Evolutionary conservation across 352 stramenopile genomes (phyloP).

Genomic region (Pythium biforme): DNA sequence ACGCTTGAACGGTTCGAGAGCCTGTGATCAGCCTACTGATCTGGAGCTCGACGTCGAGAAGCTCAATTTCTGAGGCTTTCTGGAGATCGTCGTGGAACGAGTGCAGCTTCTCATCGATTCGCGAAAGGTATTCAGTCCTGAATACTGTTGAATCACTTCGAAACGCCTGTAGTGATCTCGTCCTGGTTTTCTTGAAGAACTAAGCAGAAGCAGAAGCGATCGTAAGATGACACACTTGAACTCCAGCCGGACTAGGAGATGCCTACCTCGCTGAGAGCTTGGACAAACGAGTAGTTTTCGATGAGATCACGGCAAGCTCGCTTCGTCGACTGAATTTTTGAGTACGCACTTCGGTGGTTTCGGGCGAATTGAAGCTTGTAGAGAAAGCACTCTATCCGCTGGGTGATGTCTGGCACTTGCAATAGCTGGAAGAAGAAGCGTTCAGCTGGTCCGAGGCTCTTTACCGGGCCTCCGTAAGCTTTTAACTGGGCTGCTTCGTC

Average conservation of each 20-base stretch:
- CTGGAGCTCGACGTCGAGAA: slow-evolving; percentile 64
- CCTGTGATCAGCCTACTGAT: slow-evolving; percentile 55
- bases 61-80: slow-evolving; percentile 48
- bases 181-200: slow-evolving; percentile 47
- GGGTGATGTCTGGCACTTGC: slow-evolving; percentile 52
- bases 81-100: slow-evolving; percentile 61
- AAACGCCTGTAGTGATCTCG: slow-evolving; percentile 41
- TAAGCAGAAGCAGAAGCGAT: slow-evolving; percentile 9
- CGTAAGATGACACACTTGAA: not conserved
- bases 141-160: slow-evolving; percentile 33
- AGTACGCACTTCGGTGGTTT: slow-evolving; percentile 40
- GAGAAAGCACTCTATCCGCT: slow-evolving; percentile 71
- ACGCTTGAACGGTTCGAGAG: slow-evolving; percentile 41
- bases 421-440: slow-evolving; percentile 69
- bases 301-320: slow-evolving; percentile 62
- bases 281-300: slow-evolving; percentile 67
- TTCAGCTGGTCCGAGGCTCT: slow-evolving; percentile 64
- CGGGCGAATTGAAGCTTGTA: slow-evolving; percentile 73
- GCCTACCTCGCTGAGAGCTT: slow-evolving; percentile 45
- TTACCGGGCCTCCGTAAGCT: slow-evolving; percentile 41
- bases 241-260: not conserved
- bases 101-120: slow-evolving; percentile 50
- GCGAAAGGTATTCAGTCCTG: slow-evolving; percentile 32
- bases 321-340: slow-evolving; percentile 54
- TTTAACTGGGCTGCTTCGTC: slow-evolving; percentile 53